phyloP scores from a whole-genome alignment of 2,329 filamentous ascomycete species.

The Raffaelea deltoideospora region DNA sequence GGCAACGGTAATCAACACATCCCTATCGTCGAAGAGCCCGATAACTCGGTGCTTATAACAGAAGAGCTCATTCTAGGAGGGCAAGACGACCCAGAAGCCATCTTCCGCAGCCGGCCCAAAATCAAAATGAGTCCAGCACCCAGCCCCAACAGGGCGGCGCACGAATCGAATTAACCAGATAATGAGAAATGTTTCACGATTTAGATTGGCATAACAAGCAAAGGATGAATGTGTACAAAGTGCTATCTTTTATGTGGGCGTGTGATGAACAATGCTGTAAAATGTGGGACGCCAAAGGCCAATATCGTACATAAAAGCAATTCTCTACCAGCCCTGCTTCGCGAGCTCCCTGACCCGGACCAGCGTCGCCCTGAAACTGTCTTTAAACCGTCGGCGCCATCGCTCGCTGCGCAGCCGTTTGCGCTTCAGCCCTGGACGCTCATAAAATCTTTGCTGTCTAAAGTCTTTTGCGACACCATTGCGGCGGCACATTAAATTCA shows the following conservation, averaged over 20 bases:
- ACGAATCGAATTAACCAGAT: too few species aligned
- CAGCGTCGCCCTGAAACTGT: slow-evolving; percentile 50
- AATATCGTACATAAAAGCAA: too few species aligned
- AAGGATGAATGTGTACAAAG: too few species aligned
- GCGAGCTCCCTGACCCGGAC: slow-evolving; percentile 53
- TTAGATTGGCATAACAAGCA: too few species aligned
- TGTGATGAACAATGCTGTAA: too few species aligned
- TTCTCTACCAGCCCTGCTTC: slow-evolving; percentile 60
- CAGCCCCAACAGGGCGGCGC: too few species aligned
- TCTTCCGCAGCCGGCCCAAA: slow-evolving; percentile 74
- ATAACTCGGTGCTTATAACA: slow-evolving; percentile 32
- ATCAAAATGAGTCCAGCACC: slow-evolving; percentile 59
- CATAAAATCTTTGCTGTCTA: slow-evolving; percentile 51
- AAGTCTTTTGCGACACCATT: slow-evolving; percentile 46
- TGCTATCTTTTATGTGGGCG: too few species aligned
- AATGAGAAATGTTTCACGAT: too few species aligned
- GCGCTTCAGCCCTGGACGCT: slow-evolving; percentile 59
- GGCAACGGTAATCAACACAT: slow-evolving; percentile 35
- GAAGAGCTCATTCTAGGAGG: slow-evolving; percentile 51
- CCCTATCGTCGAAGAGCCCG: slow-evolving; percentile 27
- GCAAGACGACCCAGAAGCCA: slow-evolving; percentile 62
- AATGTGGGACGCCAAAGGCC: too few species aligned
- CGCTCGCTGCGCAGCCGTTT: slow-evolving; percentile 58
- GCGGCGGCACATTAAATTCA: slow-evolving; percentile 22
- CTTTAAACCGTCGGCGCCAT: slow-evolving; percentile 55